Base-by-base conservation (phyloP, 2,329 filamentous ascomycete genomes). In the Penicillium sp. region DNA sequence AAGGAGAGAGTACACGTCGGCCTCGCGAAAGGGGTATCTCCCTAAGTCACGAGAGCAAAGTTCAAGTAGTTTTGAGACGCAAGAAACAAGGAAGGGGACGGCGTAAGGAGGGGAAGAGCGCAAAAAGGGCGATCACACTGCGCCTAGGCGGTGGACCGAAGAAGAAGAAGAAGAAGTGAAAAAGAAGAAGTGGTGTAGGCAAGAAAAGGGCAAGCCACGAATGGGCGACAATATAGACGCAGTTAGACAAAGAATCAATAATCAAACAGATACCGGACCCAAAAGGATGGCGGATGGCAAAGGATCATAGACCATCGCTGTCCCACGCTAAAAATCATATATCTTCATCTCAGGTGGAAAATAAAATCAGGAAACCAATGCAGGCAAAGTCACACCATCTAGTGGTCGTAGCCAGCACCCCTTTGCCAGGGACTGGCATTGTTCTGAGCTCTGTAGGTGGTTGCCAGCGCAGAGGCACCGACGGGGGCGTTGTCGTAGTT, bases 351-450 rank as follows among this genome's bases (percentile, higher is more conserved):
- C 70, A 64, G 69, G 66, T 55, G 39, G 52, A 45, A 45, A 45
- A 55, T 25, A 65, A 68, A 71, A 63, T 66, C 62, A 55, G 62
- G 63, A 60, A 63, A 71, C 69, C 66, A 59, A 57, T 61, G 58
- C 65, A 56, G 34, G 62, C 54, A 59, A 59, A 63, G 55, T 22
- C 8, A 39, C 62, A 37, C 60, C 58, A 54, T 64, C 75, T 76
- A 84, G 72, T 84, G 82, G 60, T 88, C 86, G 67, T 88, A 88
- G 47, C 86, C 86, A 35, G 86, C 86, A 45, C 86, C 86, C 71
- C 86, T 76, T 75, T 88, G 86, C 86, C 86, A 88, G 55, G 86
- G 85, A 75, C 84, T 87, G 39, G 82, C 73, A 69, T 81, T 86
- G 69, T 84, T 83, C 65, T 82, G 79, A 63, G 77, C 68, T 62